phyloP scores from a whole-genome alignment of 2,329 filamentous ascomycete genomes.

The Huntiella abstrusa region DNA sequence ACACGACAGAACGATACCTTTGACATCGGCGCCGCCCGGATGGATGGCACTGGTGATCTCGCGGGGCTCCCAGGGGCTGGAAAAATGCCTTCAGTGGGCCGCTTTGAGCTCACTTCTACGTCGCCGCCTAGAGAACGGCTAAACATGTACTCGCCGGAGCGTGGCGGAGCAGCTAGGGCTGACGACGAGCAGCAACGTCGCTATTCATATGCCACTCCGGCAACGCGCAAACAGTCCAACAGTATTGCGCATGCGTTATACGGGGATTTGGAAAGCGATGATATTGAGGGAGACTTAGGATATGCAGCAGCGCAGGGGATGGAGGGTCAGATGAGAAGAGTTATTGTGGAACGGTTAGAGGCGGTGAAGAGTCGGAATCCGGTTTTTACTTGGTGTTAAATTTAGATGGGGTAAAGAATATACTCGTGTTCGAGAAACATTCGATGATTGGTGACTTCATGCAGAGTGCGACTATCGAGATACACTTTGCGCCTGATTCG shows the following conservation, averaged over 20 bases:
- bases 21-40: constrained; percentile 49
- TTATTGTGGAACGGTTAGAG: constrained; percentile 91
- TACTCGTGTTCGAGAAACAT: not conserved
- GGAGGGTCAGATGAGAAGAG: constrained; percentile 78
- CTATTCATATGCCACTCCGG: constrained; percentile 33
- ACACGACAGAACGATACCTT: constrained; percentile 29
- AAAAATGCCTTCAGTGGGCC: constrained; percentile 54
- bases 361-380: constrained; percentile 90
- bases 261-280: constrained; percentile 44
- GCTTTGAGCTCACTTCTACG: constrained; percentile 45
- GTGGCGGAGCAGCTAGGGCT: constrained; percentile 11
- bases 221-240: constrained; percentile 28
- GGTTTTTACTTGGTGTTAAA: constrained; percentile 90
- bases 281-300: constrained; percentile 79
- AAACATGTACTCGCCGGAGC: constrained; percentile 26
- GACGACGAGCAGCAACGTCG: constrained; percentile 22
- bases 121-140: constrained; percentile 14
- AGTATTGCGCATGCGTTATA: constrained; percentile 35
- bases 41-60: constrained; percentile 37
- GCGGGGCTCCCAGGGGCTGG: constrained; percentile 44
- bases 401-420: not conserved
- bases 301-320: constrained; percentile 88
- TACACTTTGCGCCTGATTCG: not conserved
- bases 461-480: not conserved
- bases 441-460: not conserved